Conservation (phyloP, 108 stramenopile genomes). For the Mediolabrus comicus region DNA sequence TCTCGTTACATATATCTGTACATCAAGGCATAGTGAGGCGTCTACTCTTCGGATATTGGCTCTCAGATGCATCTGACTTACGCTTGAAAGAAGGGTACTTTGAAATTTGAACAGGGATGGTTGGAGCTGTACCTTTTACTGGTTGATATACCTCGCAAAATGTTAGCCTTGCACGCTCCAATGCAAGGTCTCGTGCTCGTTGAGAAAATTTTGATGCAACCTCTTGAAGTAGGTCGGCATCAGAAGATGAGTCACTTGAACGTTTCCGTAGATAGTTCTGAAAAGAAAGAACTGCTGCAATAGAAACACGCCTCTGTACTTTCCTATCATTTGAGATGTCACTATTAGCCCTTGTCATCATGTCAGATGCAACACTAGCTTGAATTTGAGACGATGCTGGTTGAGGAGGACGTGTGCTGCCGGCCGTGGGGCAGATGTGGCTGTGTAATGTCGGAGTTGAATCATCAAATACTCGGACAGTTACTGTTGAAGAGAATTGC, state of each 20-base stretch:
- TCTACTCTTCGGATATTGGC: neutral
- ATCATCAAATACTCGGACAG: neutral
- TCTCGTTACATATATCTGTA: too few species aligned
- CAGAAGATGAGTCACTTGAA: neutral
- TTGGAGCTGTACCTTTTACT: neutral
- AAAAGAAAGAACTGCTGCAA: conserved; percentile 17
- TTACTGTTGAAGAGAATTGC: neutral
- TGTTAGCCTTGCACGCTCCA: conserved; percentile 3
- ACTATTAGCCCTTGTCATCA: neutral
- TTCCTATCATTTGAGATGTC: neutral
- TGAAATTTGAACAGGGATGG: neutral
- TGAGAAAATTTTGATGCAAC: conserved; percentile 6
- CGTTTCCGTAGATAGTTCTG: neutral
- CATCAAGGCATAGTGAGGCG: too few species aligned
- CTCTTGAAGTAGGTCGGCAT: neutral
- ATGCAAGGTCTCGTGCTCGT: conserved; percentile 11
- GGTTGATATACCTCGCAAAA: conserved; percentile 7
- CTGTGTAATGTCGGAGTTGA: neutral
- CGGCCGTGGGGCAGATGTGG: neutral
- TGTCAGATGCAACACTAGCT: neutral
- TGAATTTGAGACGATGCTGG: neutral
- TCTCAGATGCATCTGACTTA: neutral
- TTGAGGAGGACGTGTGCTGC: neutral
- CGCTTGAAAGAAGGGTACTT: neutral
- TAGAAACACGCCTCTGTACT: conserved; percentile 1